These are phyloP conservation scores for Leptodontidium sp. DNA, from an alignment of 2,329 filamentous ascomycete genomes.

Conservation along the genomic window DNA sequence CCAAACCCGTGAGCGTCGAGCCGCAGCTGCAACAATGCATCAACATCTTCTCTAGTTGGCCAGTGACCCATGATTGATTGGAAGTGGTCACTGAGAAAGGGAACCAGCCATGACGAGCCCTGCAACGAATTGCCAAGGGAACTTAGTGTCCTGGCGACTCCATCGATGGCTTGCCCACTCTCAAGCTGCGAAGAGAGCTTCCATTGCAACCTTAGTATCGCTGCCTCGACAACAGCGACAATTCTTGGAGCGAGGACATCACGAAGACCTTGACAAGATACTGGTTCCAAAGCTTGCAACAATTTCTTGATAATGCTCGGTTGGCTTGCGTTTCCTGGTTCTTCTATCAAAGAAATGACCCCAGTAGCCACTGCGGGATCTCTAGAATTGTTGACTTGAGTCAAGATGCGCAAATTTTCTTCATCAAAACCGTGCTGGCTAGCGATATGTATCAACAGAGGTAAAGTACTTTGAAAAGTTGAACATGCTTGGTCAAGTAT, in stretches of 20 bases:
- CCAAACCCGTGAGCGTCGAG: not conserved
- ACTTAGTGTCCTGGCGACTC: not conserved
- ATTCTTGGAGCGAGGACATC: not conserved
- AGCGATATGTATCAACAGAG: not conserved
- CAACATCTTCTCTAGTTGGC: not conserved
- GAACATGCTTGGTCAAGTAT: conserved; percentile 10
- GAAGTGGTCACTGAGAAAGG: not conserved
- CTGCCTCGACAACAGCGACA: not conserved
- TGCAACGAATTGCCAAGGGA: not conserved
- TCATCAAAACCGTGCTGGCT: not conserved
- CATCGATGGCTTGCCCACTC: not conserved
- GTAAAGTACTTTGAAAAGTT: not conserved
- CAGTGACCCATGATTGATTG: not conserved
- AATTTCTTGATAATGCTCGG: not conserved
- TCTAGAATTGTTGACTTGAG: not conserved
- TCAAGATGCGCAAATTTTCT: not conserved
- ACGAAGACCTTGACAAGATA: not conserved
- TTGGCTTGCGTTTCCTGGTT: not conserved
- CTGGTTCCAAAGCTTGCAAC: not conserved
- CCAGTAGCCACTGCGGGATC: not conserved
- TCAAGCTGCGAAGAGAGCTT: not conserved
- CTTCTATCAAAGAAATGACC: not conserved
- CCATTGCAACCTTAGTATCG: not conserved
- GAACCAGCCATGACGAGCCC: not conserved
- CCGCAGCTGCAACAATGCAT: not conserved